A percentile compares a stretch with the other conserved stretches of the same genome.
These are phyloP conservation scores for Venturia asperata DNA, from an alignment of 2,329 filamentous ascomycete genomes.

Conservation along the genomic window DNA sequence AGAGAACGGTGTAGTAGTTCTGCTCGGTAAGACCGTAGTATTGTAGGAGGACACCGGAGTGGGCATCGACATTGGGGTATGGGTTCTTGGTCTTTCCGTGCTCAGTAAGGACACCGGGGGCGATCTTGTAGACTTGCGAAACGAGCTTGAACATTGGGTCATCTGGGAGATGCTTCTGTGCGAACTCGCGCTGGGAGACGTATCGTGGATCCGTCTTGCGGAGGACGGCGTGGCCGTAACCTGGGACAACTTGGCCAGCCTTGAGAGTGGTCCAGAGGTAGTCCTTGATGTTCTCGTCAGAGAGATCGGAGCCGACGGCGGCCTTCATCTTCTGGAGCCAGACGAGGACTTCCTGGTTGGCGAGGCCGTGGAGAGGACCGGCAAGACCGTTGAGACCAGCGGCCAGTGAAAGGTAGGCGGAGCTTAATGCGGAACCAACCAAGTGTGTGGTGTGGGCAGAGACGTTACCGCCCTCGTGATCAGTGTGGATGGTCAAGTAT, in stretches of 20 bases:
- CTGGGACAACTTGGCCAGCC: slow-evolving; percentile 88
- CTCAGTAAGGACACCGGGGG: slow-evolving; percentile 93
- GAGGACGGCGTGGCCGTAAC: slow-evolving; percentile 97
- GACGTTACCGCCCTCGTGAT: slow-evolving; percentile 99
- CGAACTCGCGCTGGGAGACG: slow-evolving; percentile 96
- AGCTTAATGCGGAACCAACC: slow-evolving; percentile 93
- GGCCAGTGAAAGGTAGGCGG: slow-evolving; percentile 91
- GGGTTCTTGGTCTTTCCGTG: slow-evolving; percentile 99
- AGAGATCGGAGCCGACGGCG: slow-evolving; percentile 83
- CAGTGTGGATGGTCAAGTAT: slow-evolving; percentile 99
- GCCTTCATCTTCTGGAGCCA: slow-evolving; percentile 99
- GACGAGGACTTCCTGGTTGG: slow-evolving; percentile 99
- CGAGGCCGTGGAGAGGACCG: slow-evolving; percentile 95
- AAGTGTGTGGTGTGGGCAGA: slow-evolving; percentile 97
- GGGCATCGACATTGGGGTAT: slow-evolving; percentile 96
- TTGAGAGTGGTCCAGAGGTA: slow-evolving; percentile 99
- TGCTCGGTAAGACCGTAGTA: slow-evolving; percentile 99
- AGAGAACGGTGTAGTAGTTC: slow-evolving; percentile 99
- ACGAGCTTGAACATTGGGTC: slow-evolving; percentile 99
- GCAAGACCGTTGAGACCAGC: slow-evolving; percentile 97
- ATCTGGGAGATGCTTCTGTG: slow-evolving; percentile 84
- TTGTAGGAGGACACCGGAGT: slow-evolving; percentile 98
- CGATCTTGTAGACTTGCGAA: slow-evolving; percentile 99
- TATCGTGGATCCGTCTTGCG: slow-evolving; percentile 99
- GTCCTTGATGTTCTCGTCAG: slow-evolving; percentile 92